Evolutionary conservation across 306 rosid genomes (phyloP), one percentile per base, ranked within the genome.

Genomic region (Corylus americana): DNA sequence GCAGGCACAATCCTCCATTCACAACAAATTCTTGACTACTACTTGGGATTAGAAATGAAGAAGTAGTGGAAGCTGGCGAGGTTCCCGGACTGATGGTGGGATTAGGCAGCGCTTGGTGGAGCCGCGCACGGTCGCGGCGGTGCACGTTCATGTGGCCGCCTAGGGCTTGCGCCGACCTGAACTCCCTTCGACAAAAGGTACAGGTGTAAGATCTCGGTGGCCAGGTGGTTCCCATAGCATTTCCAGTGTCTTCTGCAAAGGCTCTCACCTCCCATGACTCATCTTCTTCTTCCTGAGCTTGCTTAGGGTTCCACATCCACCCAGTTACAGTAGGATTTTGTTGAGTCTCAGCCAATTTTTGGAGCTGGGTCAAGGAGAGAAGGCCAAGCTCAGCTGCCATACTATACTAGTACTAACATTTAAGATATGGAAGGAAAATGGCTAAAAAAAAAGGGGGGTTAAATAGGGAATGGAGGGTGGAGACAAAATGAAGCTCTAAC

Each of bases 71-170:
- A 8, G 80, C 29, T 10, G 85, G 73, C 31, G 58, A 50, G 1
- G 31, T 53, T 31, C 3, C 35, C 1, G 76, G 79, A 74, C 48
- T 70, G 68, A 20, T 49, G 3, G 44, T 5, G 4, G 88, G 77
- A 61, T 66, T 68, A 47, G 80, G 79, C 12, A 79, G 88, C 0
- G 77, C 42, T 68, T 87, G 97, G 82, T 90, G 92, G 80, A 94
- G 98, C 7, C 95, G 93, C 0, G 97, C 98, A 0, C 98, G 94
- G 92, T 94, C 98, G 0, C 97, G 94, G 85, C 98, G 98, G 89
- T 94, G 98, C 68, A 94, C 98, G 50, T 94, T 94, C 98, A 94
- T 94, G 83, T 94, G 98, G 78, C 98, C 97, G 1, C 98, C 98
- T 3, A 94, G 97, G 58, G 98, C 98, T 79, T 94, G 98, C 8